A percentile compares a stretch with the other conserved stretches of the same genome.
These are phyloP conservation scores for Wallacemonas sp. DNA, from an alignment of 208 protist genomes.

Conservation along the genomic window DNA sequence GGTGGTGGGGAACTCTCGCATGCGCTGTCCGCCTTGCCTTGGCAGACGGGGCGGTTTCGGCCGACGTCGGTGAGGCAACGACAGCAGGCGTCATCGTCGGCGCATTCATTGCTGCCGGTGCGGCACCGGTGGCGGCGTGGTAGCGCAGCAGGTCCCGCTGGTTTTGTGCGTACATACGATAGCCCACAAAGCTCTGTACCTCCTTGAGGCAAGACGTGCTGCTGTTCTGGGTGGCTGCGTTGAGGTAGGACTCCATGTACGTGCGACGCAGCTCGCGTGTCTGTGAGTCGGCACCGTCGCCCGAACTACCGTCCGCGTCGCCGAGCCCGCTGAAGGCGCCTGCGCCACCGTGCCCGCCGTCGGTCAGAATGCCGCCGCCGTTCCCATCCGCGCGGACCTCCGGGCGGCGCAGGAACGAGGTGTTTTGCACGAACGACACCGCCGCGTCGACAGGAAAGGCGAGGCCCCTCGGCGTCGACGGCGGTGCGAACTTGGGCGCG, in stretches of 20 bases:
- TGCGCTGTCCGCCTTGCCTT: not conserved
- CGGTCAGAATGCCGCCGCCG: not conserved
- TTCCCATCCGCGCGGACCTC: not conserved
- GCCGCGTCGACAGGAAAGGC: conserved; percentile 17
- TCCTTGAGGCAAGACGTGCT: conserved; percentile 37
- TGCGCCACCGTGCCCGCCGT: not conserved
- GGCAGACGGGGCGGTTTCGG: not conserved
- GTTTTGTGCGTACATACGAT: conserved; percentile 22
- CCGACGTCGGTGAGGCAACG: no score
- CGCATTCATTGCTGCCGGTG: not conserved
- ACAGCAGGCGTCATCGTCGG: no score
- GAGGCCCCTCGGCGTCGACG: conserved; percentile 22
- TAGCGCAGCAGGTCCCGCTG: conserved; percentile 16
- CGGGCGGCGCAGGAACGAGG: conserved; percentile 11
- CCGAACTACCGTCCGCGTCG: not conserved
- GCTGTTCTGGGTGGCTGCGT: conserved; percentile 14
- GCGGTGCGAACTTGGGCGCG: conserved; percentile 39
- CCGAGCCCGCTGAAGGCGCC: not conserved
- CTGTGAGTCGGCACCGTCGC: conserved; percentile 8
- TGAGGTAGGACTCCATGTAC: conserved; percentile 55
- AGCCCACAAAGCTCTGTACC: conserved; percentile 55
- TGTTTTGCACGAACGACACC: conserved; percentile 32
- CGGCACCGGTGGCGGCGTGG: not conserved
- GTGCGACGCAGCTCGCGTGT: conserved; percentile 23
- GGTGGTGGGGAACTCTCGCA: no score